Conservation (phyloP, 306 rosid species). For the Vicia villosa region DNA sequence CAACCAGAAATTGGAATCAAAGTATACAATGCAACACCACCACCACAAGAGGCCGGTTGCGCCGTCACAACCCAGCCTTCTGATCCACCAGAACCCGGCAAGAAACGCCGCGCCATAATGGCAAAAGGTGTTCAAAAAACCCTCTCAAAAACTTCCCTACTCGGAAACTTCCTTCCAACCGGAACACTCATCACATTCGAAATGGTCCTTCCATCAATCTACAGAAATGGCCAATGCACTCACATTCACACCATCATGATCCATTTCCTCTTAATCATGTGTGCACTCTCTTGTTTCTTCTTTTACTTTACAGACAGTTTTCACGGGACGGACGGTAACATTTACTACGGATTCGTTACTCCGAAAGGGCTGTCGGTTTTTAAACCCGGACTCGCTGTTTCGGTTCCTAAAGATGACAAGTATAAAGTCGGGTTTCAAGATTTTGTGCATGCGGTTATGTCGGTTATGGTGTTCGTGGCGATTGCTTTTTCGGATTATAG, state of each 20-base stretch:
- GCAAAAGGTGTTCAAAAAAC: slow-evolving; percentile 85
- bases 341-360: slow-evolving; percentile 77
- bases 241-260: slow-evolving; percentile 52
- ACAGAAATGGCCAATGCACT: slow-evolving; percentile 60
- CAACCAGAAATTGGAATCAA: slow-evolving; percentile 52
- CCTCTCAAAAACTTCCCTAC: slow-evolving; percentile 65
- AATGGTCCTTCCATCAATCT: slow-evolving; percentile 76
- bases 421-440: slow-evolving; percentile 47
- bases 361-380: slow-evolving; percentile 62
- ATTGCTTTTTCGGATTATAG: slow-evolving; percentile 80
- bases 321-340: slow-evolving; percentile 53
- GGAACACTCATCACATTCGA: slow-evolving; percentile 83
- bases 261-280: slow-evolving; percentile 46
- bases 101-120: slow-evolving; percentile 55
- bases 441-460: slow-evolving; percentile 76
- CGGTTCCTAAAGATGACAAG: slow-evolving; percentile 56
- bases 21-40: slow-evolving; percentile 54
- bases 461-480: slow-evolving; percentile 70
- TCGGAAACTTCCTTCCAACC: slow-evolving; percentile 78
- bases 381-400: slow-evolving; percentile 52
- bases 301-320: slow-evolving; percentile 77
- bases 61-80: not conserved
- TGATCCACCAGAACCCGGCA: slow-evolving; percentile 19
- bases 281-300: slow-evolving; percentile 79
- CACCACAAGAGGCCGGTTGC: not conserved